A percentile compares a stretch with the other conserved stretches of the same genome.
Evolutionary conservation across 805 yeast genomes (phyloP).

Genomic region (Saturnispora ahearnii): DNA sequence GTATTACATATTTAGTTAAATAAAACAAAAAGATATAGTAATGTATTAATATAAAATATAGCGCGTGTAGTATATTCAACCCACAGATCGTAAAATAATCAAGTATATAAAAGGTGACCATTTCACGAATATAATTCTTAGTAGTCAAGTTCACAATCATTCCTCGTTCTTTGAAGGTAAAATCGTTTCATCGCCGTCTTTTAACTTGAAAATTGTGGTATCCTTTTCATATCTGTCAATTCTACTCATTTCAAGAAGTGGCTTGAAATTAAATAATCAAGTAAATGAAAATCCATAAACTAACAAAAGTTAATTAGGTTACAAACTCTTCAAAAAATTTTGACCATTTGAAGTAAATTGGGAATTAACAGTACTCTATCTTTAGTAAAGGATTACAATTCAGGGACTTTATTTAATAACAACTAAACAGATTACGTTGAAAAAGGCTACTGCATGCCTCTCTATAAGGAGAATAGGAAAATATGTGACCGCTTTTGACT

Average conservation of each 20-base stretch:
- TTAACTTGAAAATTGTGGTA: constrained; percentile 31
- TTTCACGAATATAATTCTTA: not conserved
- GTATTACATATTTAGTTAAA: not conserved
- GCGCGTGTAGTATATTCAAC: not conserved
- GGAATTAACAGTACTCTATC: not conserved
- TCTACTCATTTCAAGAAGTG: constrained; percentile 33
- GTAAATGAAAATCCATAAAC: constrained; percentile 28
- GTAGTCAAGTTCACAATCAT: not conserved
- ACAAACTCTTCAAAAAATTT: too few relatives aligned
- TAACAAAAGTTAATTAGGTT: constrained; percentile 13
- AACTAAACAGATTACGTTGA: too few relatives aligned
- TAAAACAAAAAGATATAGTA: not conserved
- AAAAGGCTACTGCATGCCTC: too few relatives aligned
- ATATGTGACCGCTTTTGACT: not conserved
- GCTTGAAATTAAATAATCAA: constrained; percentile 27
- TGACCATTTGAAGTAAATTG: too few relatives aligned
- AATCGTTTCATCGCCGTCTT: constrained; percentile 32
- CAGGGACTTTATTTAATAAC: not conserved
- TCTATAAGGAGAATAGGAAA: not conserved
- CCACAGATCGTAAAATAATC: not conserved
- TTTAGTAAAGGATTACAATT: not conserved
- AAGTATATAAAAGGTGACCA: not conserved
- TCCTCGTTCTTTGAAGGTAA: constrained; percentile 18
- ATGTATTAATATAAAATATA: not conserved
- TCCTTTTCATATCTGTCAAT: constrained; percentile 40